Percentiles rank a stretch among this genome's conserved stretches.
phyloP scores from a whole-genome alignment of 306 rosid genomes.

The Parietaria judaica region DNA sequence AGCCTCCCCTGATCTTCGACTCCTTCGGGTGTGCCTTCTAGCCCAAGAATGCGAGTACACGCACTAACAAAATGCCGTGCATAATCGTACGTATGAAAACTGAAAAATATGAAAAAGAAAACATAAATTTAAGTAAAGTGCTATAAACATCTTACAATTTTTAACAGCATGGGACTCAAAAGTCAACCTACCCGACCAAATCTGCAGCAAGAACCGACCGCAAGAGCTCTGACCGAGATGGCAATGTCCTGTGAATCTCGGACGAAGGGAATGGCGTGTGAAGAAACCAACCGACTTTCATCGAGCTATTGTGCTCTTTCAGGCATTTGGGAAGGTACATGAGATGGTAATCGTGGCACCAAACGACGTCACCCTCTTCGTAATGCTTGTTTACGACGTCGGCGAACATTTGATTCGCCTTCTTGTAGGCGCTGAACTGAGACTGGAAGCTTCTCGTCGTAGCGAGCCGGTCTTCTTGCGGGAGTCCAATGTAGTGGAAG shows the following conservation, averaged over 20 bases:
- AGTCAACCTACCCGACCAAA: conserved; percentile 63
- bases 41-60: conserved; percentile 83
- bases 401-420: conserved; percentile 93
- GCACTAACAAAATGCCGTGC: conserved; percentile 92
- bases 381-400: conserved; percentile 70
- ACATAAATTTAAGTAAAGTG: no score
- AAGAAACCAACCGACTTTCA: conserved; percentile 96
- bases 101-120: conserved; percentile 15
- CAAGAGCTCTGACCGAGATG: conserved; percentile 81
- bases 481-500: conserved; percentile 92
- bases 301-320: conserved; percentile 52
- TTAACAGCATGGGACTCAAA: not conserved
- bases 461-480: conserved; percentile 95
- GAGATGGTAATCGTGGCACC: conserved; percentile 97
- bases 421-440: conserved; percentile 79
- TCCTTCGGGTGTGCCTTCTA: conserved; percentile 88
- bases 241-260: conserved; percentile 83
- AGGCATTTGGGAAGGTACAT: conserved; percentile 89
- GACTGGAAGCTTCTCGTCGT: conserved; percentile 94
- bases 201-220: conserved; percentile 89
- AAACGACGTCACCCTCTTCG: conserved; percentile 85
- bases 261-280: conserved; percentile 96
- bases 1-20: conserved; percentile 87
- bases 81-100: conserved; percentile 87
- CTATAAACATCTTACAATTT: no score